Conservation (phyloP, 2,329 filamentous ascomycete genomes). For the Fusarium sp. region DNA sequence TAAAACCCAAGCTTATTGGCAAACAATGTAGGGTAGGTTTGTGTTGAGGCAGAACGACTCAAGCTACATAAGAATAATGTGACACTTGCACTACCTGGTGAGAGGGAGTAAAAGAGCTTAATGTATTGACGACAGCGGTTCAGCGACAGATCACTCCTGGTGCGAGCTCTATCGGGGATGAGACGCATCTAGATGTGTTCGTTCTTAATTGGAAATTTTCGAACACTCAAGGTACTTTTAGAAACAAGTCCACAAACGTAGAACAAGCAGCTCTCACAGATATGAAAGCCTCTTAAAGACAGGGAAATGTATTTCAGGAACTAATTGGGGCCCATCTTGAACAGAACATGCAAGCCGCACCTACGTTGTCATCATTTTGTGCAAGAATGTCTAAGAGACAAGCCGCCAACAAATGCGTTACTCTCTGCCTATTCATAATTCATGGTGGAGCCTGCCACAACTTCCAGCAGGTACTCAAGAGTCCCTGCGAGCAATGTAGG, state of each 20-base stretch:
- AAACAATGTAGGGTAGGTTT: not conserved
- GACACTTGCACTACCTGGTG: not conserved
- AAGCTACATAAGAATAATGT: not conserved
- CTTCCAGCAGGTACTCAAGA: not conserved
- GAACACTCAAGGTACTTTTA: no score
- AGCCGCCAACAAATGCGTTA: no score
- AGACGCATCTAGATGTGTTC: not conserved
- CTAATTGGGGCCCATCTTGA: not conserved
- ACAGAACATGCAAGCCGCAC: not conserved
- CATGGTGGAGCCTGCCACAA: not conserved
- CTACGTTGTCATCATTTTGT: not conserved
- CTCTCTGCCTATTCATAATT: not conserved
- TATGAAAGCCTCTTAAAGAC: not conserved
- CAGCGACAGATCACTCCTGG: rapidly evolving
- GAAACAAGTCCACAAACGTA: no score
- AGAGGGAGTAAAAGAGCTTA: not conserved
- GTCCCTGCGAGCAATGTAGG: not conserved
- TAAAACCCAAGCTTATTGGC: rapidly evolving
- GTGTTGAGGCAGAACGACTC: not conserved
- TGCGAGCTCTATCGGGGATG: not conserved
- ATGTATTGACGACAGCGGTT: not conserved
- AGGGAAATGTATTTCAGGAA: rapidly evolving
- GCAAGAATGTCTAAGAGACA: not conserved
- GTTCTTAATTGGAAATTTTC: no score
- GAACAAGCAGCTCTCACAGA: no score